These are phyloP conservation scores for Solanum bukasovii DNA, from an alignment of 257 asterid species.

Conservation along the genomic window DNA sequence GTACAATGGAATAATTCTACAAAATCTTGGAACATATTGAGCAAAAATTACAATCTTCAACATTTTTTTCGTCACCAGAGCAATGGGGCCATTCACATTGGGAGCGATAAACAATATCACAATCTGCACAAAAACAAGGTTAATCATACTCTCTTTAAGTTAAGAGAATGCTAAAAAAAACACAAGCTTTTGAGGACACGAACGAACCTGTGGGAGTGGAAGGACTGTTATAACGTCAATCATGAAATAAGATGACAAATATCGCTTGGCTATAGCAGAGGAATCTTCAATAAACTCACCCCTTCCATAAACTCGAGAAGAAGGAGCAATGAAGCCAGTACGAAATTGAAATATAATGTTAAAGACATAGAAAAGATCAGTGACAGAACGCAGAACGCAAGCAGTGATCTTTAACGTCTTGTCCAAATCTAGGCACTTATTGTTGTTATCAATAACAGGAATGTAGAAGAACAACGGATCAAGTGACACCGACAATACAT, in stretches of 20 bases:
- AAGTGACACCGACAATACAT: conserved; percentile 30
- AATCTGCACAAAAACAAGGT: conserved; percentile 18
- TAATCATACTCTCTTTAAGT: background rate
- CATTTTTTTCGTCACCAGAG: conserved; percentile 26
- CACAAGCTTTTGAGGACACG: background rate
- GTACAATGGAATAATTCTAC: conserved; percentile 35
- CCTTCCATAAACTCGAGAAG: conserved; percentile 50
- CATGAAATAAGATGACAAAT: conserved; percentile 35
- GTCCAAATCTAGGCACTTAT: conserved; percentile 38
- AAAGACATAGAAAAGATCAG: conserved; percentile 37
- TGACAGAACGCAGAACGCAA: conserved; percentile 43
- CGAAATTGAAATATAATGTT: conserved; percentile 48
- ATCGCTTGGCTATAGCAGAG: conserved; percentile 38
- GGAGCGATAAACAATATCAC: conserved; percentile 26
- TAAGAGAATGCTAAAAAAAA: background rate
- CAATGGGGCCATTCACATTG: conserved; percentile 9
- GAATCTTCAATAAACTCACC: conserved; percentile 43
- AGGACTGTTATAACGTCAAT: conserved; percentile 43
- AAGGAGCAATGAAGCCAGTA: conserved; percentile 42
- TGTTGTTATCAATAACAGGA: conserved; percentile 27
- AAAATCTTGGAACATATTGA: conserved; percentile 39
- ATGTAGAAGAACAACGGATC: conserved; percentile 63
- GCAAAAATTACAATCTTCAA: conserved; percentile 21
- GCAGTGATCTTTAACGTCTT: conserved; percentile 20
- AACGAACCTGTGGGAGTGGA: conserved; percentile 58